Evolutionary conservation across 208 protist genomes (phyloP), one percentile per base, ranked within the genome.

Genomic region (Trypanosoma brucei): DNA sequence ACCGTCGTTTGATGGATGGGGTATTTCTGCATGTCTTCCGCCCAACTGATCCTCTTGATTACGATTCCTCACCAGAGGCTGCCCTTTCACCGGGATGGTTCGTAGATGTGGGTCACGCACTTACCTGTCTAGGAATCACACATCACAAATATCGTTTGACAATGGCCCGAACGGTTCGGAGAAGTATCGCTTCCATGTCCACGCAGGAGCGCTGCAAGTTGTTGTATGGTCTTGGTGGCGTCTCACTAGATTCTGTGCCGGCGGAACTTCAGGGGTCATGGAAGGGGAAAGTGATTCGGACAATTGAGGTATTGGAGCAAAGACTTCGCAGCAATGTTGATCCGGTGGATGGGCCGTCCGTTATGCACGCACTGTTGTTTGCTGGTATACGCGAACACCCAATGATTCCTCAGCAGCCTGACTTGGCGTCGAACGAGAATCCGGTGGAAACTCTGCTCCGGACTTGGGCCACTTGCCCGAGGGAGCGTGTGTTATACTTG

Each of bases 21-120:
- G 42, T 93, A 39, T 93, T 96, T 68, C 70, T 95, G 8, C 90
- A 95, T 59, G 83, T 81, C 0, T 67, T 95, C 38, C 86, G 90
- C 44, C 48, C 76, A n/a, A 76, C 73, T 42, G 61, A 75, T 57
- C 42, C 40, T 11, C 34, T 75, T 14, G 70, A 69, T 31, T 61
- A 59, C 45, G 37, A 50, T 48, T 62, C 55, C 8, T 66, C 68
- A 30, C 59, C 68, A 52, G 60, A 61, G 44, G 78, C 87, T 59
- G 55, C 65, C n/a, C 72, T 93, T 30, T 50, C 73, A 1, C 70
- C 79, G 13, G 45, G 62, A 55, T 96, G 90, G 87, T 93, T 84
- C 67, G 76, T 96, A n/a, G 77, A 90, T 65, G 70, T 88, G 1
- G 83, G 75, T 4, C 84, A 93, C 66, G 84, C 79, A 34, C 76